These are phyloP conservation scores for Emergomyces pasteurianus DNA, from an alignment of 2,329 filamentous ascomycete species.

Conservation along the genomic window DNA sequence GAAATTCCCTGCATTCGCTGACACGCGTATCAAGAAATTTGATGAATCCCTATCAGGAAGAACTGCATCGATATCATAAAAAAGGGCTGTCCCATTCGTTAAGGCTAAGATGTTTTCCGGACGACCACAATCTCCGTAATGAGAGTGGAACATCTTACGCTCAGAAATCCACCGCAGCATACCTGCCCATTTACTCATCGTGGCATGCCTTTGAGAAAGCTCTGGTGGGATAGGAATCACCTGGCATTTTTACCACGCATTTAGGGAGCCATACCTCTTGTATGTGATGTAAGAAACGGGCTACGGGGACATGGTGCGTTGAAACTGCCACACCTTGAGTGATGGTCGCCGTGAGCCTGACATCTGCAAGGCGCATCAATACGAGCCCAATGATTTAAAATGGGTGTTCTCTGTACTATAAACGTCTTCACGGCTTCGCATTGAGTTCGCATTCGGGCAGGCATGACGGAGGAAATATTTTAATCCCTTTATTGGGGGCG, in stretches of 20 bases:
- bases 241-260: too few species aligned
- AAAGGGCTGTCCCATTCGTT: neutral
- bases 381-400: neutral
- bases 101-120: neutral
- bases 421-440: neutral
- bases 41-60: neutral
- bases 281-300: neutral
- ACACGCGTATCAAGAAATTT: neutral
- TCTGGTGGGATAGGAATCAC: neutral
- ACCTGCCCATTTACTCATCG: too few species aligned
- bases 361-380: neutral
- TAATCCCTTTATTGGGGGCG: neutral
- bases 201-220: too few species aligned
- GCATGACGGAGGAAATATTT: neutral
- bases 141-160: too few species aligned
- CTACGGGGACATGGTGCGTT: neutral
- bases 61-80: neutral
- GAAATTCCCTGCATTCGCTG: too few species aligned
- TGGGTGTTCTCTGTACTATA: neutral
- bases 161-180: too few species aligned
- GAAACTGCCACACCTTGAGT: neutral
- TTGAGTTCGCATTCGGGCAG: neutral
- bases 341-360: neutral
- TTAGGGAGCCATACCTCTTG: neutral
- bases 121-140: neutral